Base-by-base conservation (phyloP, 2,329 filamentous ascomycete species). In the Acarospora socialis region DNA sequence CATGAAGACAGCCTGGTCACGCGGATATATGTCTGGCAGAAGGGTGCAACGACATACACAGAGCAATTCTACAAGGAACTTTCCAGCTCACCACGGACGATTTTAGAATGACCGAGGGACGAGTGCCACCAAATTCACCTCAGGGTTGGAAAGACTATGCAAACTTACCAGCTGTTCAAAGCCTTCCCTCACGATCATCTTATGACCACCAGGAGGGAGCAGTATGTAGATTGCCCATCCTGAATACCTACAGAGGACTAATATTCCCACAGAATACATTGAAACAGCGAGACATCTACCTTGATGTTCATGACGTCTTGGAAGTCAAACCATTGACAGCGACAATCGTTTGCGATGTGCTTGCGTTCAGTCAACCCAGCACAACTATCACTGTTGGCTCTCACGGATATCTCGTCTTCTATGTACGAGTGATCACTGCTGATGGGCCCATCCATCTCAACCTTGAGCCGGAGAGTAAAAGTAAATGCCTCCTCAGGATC, bases 61-160 rank as follows among this genome's bases (percentile, higher is more conserved):
- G n/a, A n/a, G n/a, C n/a, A n/a, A n/a, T n/a, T n/a, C n/a, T n/a
- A n/a, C n/a, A n/a, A n/a, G n/a, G n/a, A n/a, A n/a, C n/a, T n/a
- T n/a, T n/a, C n/a, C n/a, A n/a, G n/a, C n/a, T n/a, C n/a, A n/a
- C n/a, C n/a, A n/a, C n/a, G n/a, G n/a, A n/a, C n/a, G n/a, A n/a
- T n/a, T n/a, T n/a, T n/a, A n/a, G n/a, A n/a, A 31, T 31, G 29
- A 21, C 16, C 10, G 18, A 13, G 10, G 9, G 5, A 10, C 13
- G 24, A 4, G n/a, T 21, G 10, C 29, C 21, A 18, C 29, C 29
- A 22, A 31, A 7, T 8, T 5, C 15, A 5, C 29, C 29, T 12
- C 8, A 9, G 8, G 29, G n/a, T n/a, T 31, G 29, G 29, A 18
- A 13, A 31, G 18, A 23, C 6, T 31, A 31, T 16, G 18, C 28